Evolutionary conservation across 768 basidiomycete species (phyloP).

Genomic region (Macrolepiota fuliginosa): DNA sequence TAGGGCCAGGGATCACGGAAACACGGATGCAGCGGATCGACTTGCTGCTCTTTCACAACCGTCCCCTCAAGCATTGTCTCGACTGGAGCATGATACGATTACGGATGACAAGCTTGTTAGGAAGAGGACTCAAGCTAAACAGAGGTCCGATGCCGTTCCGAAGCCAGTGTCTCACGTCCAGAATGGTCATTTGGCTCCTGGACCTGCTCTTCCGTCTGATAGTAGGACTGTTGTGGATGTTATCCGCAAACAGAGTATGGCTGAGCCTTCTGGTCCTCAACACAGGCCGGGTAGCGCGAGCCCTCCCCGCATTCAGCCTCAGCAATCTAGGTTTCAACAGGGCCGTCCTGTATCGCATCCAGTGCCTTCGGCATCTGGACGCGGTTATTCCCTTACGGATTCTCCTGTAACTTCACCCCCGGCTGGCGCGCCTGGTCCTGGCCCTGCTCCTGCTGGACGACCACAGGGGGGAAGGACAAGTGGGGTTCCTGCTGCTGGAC

Average conservation of each 20-base stretch:
- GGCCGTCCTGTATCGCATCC: conserved; percentile 25
- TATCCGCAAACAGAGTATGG: conserved; percentile 41
- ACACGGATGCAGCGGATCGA: conserved; percentile 76
- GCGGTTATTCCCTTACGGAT: conserved; percentile 10
- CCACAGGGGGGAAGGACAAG: neutral
- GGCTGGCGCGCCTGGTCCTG: conserved; percentile 1
- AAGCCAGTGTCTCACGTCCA: neutral
- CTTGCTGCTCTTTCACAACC: conserved; percentile 66
- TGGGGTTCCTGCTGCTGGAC: neutral
- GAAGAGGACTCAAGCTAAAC: conserved; percentile 70
- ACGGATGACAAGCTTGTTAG: conserved; percentile 81
- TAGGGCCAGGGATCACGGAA: conserved; percentile 76
- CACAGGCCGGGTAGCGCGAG: neutral
- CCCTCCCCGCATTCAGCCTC: conserved; percentile 10
- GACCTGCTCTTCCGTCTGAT: conserved; percentile 26
- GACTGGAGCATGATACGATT: conserved; percentile 76
- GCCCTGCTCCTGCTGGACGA: neutral
- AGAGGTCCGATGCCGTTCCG: conserved; percentile 35
- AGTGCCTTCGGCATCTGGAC: neutral
- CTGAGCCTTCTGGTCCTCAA: neutral
- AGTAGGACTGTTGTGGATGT: conserved; percentile 48
- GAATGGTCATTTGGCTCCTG: conserved; percentile 3
- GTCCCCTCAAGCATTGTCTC: conserved; percentile 61
- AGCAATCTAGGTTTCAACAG: conserved; percentile 18
- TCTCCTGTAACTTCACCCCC: neutral